Percentiles rank a stretch among this genome's conserved stretches.
Evolutionary conservation across 176 grass and related monocot species (phyloP).

Genomic region (Musa acuminata): DNA sequence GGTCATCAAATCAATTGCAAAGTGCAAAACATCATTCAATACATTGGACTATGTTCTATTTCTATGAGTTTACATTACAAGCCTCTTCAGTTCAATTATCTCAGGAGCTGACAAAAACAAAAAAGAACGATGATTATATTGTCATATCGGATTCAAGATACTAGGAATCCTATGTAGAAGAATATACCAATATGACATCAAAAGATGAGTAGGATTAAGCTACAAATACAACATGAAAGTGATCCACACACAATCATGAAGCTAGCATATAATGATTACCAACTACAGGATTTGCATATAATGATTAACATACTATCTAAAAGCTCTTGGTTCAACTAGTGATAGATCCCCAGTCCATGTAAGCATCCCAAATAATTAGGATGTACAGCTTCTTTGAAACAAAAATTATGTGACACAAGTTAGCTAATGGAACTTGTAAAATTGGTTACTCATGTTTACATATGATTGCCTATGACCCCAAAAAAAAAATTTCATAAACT

Average conservation of each 20-base stretch:
- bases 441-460: too few species aligned
- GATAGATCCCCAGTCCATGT: too few species aligned
- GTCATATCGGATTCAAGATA: not conserved
- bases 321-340: too few species aligned
- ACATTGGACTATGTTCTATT: not conserved
- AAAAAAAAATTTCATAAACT: too few species aligned
- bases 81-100: not conserved
- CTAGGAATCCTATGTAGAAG: too few species aligned
- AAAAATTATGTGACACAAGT: too few species aligned
- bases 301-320: not conserved
- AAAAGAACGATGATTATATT: not conserved
- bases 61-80: not conserved
- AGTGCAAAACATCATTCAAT: not conserved
- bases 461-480: too few species aligned
- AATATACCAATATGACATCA: not conserved
- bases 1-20: not conserved
- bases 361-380: too few species aligned
- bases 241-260: not conserved
- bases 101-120: not conserved
- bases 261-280: not conserved
- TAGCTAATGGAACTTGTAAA: too few species aligned
- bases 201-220: not conserved
- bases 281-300: not conserved
- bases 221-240: not conserved
- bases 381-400: too few species aligned